Evolutionary conservation across 345 rosid genomes (phyloP), one percentile per base, ranked within the genome.

Genomic region (Geranium rotundifolium): DNA sequence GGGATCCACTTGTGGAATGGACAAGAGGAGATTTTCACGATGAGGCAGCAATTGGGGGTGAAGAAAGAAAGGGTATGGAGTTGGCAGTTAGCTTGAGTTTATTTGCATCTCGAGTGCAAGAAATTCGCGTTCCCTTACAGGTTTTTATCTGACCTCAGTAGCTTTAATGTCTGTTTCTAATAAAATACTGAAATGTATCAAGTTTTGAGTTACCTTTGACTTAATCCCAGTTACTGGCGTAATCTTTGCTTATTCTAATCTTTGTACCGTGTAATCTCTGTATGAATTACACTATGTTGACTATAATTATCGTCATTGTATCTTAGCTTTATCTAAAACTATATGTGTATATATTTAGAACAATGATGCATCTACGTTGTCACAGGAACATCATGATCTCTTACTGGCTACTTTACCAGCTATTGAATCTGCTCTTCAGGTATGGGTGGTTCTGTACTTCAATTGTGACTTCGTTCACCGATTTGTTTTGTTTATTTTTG

Each of bases 1-100:
- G 95, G 95, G 95, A 90, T 77, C 97, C 97, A 65, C 89, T 91
- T 63, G 82, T 91, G 66, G 97, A 91, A 81, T 91, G 97, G 97
- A 91, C 95, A 56, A 80, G 95, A 63, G 97, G 85, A 63, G 91
- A 91, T 75, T 88, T 88, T 72, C 97, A 88, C 61, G 97, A 90
- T 81, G 97, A 84, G 71, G 95, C 96, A 71, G 93, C 95, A 59
- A 88, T 91, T 79, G 95, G 86, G 60, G 93, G 93, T 67, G 95
- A 91, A 79, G 97, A 91, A 82, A 85, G 97, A 79, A 91, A 88
- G 77, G 95, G 95, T 71, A 91, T 91, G 97, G 97, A 91, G 78
- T 76, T 88, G 74, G 95, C 97, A 6, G 93, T 91, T 71, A 88
- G 97, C 83, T 80, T 88, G 83, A 91, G 96, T 79, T 84, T 91